phyloP scores from a whole-genome alignment of 1,139 yeast species.

The Arxiozyma heterogenica region DNA sequence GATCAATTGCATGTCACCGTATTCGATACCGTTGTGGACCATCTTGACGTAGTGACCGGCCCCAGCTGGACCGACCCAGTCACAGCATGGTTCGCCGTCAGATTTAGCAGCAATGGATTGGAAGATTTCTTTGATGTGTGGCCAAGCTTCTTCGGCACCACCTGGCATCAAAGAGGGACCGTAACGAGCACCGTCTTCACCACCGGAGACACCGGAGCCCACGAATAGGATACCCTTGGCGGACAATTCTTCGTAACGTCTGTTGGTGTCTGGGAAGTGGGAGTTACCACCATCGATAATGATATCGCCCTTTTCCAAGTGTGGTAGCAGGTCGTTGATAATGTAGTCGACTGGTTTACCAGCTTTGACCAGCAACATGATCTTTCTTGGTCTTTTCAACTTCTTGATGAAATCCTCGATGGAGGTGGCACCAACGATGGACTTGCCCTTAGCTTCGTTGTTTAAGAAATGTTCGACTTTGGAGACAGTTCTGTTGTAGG shows the following conservation, averaged over 20 bases:
- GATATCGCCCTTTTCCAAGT: constrained; percentile 93
- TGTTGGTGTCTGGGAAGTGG: constrained; percentile 96
- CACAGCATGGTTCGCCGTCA: constrained; percentile 99
- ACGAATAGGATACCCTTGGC: constrained; percentile 84
- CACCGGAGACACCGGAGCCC: constrained; percentile 99
- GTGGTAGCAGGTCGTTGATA: constrained; percentile 79
- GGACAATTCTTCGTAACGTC: constrained; percentile 87
- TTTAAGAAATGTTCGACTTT: constrained; percentile 90
- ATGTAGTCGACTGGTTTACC: constrained; percentile 91
- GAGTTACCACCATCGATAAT: constrained; percentile 99
- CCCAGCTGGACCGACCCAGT: constrained; percentile 99
- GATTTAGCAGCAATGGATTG: constrained; percentile 93
- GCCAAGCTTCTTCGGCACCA: constrained; percentile 98
- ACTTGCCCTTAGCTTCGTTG: constrained; percentile 94
- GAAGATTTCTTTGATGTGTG: constrained; percentile 92
- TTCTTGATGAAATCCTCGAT: constrained; percentile 78
- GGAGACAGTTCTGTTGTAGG: constrained; percentile 94
- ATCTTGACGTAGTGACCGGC: constrained; percentile 98
- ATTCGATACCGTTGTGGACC: constrained; percentile 99
- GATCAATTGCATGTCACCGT: constrained; percentile 99
- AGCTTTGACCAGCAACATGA: constrained; percentile 90
- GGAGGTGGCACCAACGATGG: constrained; percentile 92
- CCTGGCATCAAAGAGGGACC: constrained; percentile 99
- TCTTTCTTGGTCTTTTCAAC: constrained; percentile 95
- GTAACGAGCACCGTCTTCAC: constrained; percentile 99